Conservation (phyloP, 257 asterid species). For the Leptodermis oblonga region DNA sequence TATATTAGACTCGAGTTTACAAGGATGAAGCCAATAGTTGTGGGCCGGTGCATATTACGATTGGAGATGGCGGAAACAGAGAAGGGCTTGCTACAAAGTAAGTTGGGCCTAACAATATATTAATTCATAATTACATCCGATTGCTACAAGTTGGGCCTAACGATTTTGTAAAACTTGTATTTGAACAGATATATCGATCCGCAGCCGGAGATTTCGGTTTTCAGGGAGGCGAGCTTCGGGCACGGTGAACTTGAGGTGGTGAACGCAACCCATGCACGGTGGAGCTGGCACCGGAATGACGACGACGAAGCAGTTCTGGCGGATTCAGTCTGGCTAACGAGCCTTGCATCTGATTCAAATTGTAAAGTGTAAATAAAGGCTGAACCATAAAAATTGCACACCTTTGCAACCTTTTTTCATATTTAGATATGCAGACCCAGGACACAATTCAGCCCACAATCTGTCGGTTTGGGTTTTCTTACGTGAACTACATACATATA, state of each 20-base stretch:
- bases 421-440: too few relatives aligned
- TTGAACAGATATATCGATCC: slow-evolving; percentile 48
- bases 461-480: not conserved
- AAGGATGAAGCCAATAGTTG: slow-evolving; percentile 45
- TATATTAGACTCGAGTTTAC: slow-evolving; percentile 49
- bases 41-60: slow-evolving; percentile 60
- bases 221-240: slow-evolving; percentile 87
- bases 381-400: too few relatives aligned
- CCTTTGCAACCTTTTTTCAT: too few relatives aligned
- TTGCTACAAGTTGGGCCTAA: slow-evolving; percentile 28
- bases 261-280: slow-evolving; percentile 61
- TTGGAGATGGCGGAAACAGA: slow-evolving; percentile 84
- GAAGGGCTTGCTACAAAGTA: slow-evolving; percentile 81
- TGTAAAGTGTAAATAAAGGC: slow-evolving; percentile 24
- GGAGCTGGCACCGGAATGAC: slow-evolving; percentile 83
- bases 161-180: not conserved
- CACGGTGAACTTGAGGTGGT: slow-evolving; percentile 56
- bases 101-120: not conserved
- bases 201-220: slow-evolving; percentile 50
- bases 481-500: too few relatives aligned
- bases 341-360: slow-evolving; percentile 31
- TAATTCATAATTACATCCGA: not conserved
- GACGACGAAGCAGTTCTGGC: slow-evolving; percentile 37
- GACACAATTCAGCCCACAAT: not conserved
- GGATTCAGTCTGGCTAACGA: slow-evolving; percentile 50